Percentiles rank a stretch among this genome's conserved stretches.
Conservation (phyloP, 352 stramenopile genomes). For the Phytophthora ohioensis region DNA sequence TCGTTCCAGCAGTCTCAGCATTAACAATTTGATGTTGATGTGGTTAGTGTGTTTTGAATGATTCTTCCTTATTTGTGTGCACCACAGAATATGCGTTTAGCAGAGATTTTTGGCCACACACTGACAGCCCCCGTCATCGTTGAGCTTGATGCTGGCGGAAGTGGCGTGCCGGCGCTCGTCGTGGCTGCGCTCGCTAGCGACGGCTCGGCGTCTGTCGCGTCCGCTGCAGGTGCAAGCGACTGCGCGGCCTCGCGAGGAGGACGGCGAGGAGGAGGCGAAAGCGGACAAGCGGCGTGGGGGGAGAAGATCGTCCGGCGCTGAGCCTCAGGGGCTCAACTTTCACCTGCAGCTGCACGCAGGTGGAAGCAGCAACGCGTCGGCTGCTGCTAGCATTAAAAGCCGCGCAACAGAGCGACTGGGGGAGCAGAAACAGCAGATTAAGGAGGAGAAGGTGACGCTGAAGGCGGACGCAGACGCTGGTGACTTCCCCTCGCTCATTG, state of each 20-base stretch:
- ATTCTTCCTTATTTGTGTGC: conserved; percentile 7
- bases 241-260: conserved; percentile 1
- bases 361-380: neutral
- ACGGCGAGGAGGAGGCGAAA: conserved; percentile 5
- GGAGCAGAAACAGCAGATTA: neutral
- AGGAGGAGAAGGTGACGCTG: conserved; percentile 9
- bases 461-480: conserved; percentile 3
- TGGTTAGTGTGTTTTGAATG: neutral
- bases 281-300: neutral
- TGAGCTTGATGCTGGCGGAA: conserved; percentile 34
- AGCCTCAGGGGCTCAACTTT: conserved; percentile 16
- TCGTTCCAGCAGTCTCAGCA: too few relatives aligned
- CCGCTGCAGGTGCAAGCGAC: conserved; percentile 31
- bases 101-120: conserved; percentile 34
- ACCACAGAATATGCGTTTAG: conserved; percentile 7
- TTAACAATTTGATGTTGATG: neutral
- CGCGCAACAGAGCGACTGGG: neutral
- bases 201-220: conserved; percentile 28
- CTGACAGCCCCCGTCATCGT: conserved; percentile 9
- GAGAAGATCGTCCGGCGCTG: neutral
- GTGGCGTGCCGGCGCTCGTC: conserved; percentile 36
- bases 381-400: conserved; percentile 7
- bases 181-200: conserved; percentile 32
- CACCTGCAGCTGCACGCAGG: conserved; percentile 15
- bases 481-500: conserved; percentile 29